phyloP scores from a whole-genome alignment of 352 stramenopile species.

The Albugo candida region DNA sequence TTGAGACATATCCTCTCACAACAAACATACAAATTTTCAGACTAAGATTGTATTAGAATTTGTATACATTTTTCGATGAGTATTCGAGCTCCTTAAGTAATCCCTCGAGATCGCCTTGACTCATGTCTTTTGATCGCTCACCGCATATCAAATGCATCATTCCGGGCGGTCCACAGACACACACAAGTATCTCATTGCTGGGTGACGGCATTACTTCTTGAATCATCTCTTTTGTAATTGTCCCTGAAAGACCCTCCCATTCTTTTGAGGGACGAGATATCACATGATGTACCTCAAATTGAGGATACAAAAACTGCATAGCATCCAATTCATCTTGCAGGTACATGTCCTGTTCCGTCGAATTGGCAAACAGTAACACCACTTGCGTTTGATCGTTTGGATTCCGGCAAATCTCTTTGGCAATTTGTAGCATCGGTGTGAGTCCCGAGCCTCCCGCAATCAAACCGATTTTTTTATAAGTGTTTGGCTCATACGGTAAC shows the following conservation, averaged over 20 bases:
- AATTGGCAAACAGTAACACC: constrained; percentile 66
- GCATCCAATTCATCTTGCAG: constrained; percentile 72
- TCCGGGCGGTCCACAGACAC: constrained; percentile 73
- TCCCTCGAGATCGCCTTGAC: constrained; percentile 67
- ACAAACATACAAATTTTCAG: no score
- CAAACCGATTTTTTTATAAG: constrained; percentile 78
- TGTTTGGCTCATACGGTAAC: constrained; percentile 72
- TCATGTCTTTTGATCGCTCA: constrained; percentile 70
- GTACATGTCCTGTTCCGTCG: constrained; percentile 78
- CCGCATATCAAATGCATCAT: constrained; percentile 83
- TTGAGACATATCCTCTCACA: no score
- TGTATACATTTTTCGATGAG: constrained; percentile 62
- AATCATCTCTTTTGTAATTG: constrained; percentile 72
- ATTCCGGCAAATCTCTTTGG: constrained; percentile 70
- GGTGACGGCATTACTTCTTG: constrained; percentile 58
- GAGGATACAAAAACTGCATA: constrained; percentile 57
- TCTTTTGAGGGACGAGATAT: constrained; percentile 40
- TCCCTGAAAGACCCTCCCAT: constrained; percentile 53
- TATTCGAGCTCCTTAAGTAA: constrained; percentile 73
- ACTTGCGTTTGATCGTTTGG: constrained; percentile 62
- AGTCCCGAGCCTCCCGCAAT: constrained; percentile 82
- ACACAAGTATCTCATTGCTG: constrained; percentile 62
- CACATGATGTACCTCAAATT: constrained; percentile 55
- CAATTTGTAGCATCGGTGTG: constrained; percentile 80
- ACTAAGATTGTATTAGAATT: constrained; percentile 33